Percentiles rank a stretch among this genome's conserved stretches.
These are phyloP conservation scores for Petasospora rhodanensis DNA, from an alignment of 1,139 yeast genomes.

Conservation along the genomic window DNA sequence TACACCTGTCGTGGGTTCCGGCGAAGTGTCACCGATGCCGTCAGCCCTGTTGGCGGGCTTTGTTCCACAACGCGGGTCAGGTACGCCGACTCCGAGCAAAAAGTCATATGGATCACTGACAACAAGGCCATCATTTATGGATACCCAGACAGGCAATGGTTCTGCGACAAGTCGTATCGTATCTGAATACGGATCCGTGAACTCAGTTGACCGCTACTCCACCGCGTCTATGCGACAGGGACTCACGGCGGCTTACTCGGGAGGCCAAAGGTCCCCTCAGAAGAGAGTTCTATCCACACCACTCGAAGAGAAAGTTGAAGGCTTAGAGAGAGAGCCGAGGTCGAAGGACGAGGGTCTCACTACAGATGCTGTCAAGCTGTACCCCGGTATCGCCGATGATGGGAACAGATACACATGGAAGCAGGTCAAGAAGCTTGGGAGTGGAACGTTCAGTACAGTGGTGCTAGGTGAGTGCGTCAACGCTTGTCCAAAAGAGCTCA, in stretches of 20 bases:
- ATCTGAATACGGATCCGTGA: constrained; percentile 13
- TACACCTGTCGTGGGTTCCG: constrained; percentile 20
- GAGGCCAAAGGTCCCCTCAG: constrained; percentile 13
- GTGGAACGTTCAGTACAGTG: constrained; percentile 59
- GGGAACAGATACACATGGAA: constrained; percentile 26
- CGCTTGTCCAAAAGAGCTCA: constrained; percentile 10
- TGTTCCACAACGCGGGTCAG: constrained; percentile 1
- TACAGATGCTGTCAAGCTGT: constrained; percentile 2
- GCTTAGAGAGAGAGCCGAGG: constrained; percentile 11
- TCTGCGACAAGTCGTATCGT: constrained; percentile 8
- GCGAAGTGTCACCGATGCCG: constrained; percentile 8
- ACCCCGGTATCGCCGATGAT: constrained; percentile 26
- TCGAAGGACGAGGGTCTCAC: neutral
- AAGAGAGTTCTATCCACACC: constrained; percentile 18
- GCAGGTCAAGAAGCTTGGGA: constrained; percentile 39
- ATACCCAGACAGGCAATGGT: neutral
- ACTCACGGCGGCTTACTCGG: too few relatives aligned
- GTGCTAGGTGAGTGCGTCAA: constrained; percentile 36
- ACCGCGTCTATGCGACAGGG: too few relatives aligned
- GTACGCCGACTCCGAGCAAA: constrained; percentile 3
- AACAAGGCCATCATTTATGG: constrained; percentile 14
- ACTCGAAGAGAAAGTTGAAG: constrained; percentile 4
- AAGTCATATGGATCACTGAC: constrained; percentile 21
- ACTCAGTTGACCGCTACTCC: constrained; percentile 9
- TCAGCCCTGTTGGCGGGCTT: constrained; percentile 9